phyloP scores from a whole-genome alignment of 208 protist species.

The Phytomonas sp. region DNA sequence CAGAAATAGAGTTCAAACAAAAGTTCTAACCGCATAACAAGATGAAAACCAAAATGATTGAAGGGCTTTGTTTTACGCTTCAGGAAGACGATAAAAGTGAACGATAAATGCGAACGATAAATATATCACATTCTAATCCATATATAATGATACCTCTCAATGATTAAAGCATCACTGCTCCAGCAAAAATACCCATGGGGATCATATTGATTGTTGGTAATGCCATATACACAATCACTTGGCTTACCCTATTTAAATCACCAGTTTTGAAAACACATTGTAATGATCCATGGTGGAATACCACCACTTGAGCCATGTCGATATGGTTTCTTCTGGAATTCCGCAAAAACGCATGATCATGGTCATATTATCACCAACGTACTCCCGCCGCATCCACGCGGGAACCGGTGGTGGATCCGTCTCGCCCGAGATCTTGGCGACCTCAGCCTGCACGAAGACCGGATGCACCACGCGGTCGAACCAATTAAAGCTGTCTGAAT shows the following conservation, averaged over 20 bases:
- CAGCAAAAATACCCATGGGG: not conserved
- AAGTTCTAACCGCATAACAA: not conserved
- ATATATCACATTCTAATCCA: not conserved
- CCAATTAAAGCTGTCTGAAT: conserved; percentile 49
- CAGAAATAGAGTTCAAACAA: not conserved
- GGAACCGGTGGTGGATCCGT: conserved; percentile 47
- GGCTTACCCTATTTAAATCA: not conserved
- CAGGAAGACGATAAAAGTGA: not conserved
- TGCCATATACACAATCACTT: not conserved
- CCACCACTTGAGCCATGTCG: conserved; percentile 35
- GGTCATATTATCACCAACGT: conserved; percentile 65
- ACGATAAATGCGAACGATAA: not conserved
- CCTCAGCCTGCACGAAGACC: conserved; percentile 55
- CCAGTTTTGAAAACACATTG: conserved; percentile 69
- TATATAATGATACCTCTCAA: not conserved
- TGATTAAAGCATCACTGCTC: not conserved
- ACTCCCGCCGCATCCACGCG: conserved; percentile 85
- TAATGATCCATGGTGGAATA: conserved; percentile 73
- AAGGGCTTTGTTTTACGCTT: not conserved
- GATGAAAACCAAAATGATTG: not conserved
- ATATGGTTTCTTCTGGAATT: conserved; percentile 34
- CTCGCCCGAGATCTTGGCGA: conserved; percentile 22
- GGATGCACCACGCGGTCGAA: conserved; percentile 71
- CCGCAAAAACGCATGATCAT: conserved; percentile 39
- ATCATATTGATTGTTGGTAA: not conserved